These are phyloP conservation scores for Acmispon strigosus DNA, from an alignment of 306 rosid species.

Conservation along the genomic window DNA sequence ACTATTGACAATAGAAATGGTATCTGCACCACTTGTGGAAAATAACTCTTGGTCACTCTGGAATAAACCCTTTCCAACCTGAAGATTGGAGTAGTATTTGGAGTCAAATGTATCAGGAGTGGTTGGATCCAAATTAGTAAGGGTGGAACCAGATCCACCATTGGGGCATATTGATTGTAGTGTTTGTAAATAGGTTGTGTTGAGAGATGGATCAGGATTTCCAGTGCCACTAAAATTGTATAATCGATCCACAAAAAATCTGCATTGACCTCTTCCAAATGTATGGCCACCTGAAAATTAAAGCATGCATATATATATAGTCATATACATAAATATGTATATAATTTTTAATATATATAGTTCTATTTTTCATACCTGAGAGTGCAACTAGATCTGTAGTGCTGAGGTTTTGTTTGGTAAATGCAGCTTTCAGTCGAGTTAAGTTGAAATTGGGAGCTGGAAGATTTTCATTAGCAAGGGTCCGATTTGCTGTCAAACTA, in stretches of 20 bases:
- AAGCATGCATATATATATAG: no score
- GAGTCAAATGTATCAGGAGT: slow-evolving; percentile 36
- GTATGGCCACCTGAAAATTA: slow-evolving; percentile 31
- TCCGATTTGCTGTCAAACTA: slow-evolving; percentile 35
- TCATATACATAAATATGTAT: no score
- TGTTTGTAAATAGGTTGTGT: slow-evolving; percentile 19
- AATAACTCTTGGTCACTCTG: slow-evolving; percentile 33
- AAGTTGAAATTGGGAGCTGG: slow-evolving; percentile 24
- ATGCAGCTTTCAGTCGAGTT: neutral
- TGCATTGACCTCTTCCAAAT: slow-evolving; percentile 31
- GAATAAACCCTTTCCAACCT: slow-evolving; percentile 21
- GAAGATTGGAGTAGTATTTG: slow-evolving; percentile 29
- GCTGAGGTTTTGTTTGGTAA: slow-evolving; percentile 20
- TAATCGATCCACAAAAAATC: neutral
- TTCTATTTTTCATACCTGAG: slow-evolving; percentile 32
- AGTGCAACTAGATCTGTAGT: slow-evolving; percentile 47
- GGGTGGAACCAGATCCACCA: slow-evolving; percentile 17
- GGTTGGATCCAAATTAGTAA: slow-evolving; percentile 30
- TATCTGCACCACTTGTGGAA: slow-evolving; percentile 16
- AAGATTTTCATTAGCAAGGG: slow-evolving; percentile 24
- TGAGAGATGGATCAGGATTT: slow-evolving; percentile 31
- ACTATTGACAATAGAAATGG: slow-evolving; percentile 17
- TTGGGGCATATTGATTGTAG: slow-evolving; percentile 22
- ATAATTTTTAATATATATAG: no score
- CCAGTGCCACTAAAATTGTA: slow-evolving; percentile 18